Conservation (phyloP, 129 eudicot genomes). For the Saposhnikovia divaricata region DNA sequence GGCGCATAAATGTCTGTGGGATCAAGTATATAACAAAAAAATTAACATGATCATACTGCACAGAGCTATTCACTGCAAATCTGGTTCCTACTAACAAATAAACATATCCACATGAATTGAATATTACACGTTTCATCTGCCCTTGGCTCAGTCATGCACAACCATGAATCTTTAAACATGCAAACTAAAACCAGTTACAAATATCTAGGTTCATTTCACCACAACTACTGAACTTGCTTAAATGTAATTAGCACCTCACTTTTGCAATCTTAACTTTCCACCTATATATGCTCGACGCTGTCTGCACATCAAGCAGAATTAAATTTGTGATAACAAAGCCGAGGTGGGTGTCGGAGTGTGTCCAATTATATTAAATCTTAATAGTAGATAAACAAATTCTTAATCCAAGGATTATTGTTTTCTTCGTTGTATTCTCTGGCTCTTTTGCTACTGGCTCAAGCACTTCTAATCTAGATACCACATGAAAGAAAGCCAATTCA, state of each 20-base stretch:
- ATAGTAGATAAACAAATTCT: neutral
- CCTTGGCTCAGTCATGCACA: neutral
- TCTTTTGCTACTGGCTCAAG: neutral
- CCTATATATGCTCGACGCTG: neutral
- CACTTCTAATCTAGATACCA: neutral
- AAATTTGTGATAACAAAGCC: too few relatives aligned
- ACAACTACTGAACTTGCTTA: neutral
- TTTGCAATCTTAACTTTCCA: neutral
- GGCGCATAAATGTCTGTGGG: slow-evolving; percentile 80
- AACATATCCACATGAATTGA: neutral
- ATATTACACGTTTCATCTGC: neutral
- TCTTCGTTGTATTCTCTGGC: neutral
- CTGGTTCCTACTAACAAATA: neutral
- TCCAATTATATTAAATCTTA: too few relatives aligned
- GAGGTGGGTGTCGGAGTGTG: too few relatives aligned
- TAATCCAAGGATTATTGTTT: neutral
- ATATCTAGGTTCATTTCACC: neutral
- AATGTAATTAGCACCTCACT: neutral
- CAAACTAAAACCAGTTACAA: neutral
- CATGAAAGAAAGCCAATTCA: neutral
- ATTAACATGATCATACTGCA: neutral
- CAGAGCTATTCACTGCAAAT: neutral
- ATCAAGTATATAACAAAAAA: neutral
- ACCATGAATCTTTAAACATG: neutral
- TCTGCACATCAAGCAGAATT: neutral